Conservation (phyloP, 2,329 filamentous ascomycete genomes). For the Teratosphaeriaceae sp. region DNA sequence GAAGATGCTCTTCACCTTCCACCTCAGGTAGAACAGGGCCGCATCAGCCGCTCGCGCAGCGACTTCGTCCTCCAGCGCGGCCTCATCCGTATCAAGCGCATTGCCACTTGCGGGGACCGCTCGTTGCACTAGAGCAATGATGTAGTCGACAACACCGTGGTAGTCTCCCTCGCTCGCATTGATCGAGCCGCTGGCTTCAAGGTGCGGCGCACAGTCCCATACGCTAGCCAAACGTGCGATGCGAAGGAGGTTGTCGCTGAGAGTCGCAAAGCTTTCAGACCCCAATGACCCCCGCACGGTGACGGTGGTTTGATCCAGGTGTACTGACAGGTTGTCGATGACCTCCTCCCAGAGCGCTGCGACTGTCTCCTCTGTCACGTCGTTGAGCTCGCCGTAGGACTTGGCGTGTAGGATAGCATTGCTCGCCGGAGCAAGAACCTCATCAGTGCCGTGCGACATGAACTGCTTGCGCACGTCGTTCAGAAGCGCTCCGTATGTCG, state of each 20-base stretch:
- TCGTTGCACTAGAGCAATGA: slow-evolving; percentile 66
- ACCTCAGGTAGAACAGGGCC: slow-evolving; percentile 88
- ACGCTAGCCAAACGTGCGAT: slow-evolving; percentile 24
- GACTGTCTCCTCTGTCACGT: slow-evolving; percentile 74
- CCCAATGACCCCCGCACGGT: slow-evolving; percentile 60
- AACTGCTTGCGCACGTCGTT: slow-evolving; percentile 95
- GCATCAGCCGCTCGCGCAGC: slow-evolving; percentile 69
- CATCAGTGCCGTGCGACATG: slow-evolving; percentile 79
- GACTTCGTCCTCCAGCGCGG: slow-evolving; percentile 72
- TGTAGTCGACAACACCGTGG: slow-evolving; percentile 54
- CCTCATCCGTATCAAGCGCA: slow-evolving; percentile 55
- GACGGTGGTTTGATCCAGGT: slow-evolving; percentile 63
- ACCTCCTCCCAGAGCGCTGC: slow-evolving; percentile 80
- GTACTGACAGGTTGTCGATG: slow-evolving; percentile 63
- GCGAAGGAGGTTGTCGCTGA: slow-evolving; percentile 28
- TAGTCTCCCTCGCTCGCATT: slow-evolving; percentile 15
- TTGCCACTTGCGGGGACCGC: slow-evolving; percentile 60
- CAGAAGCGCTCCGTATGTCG: slow-evolving; percentile 70
- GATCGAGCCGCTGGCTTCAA: slow-evolving; percentile 52
- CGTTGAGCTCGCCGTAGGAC: slow-evolving; percentile 80
- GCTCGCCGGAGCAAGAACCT: slow-evolving; percentile 77
- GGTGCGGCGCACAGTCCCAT: slow-evolving; percentile 65
- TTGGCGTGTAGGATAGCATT: slow-evolving; percentile 77
- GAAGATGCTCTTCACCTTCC: slow-evolving; percentile 48
- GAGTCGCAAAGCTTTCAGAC: slow-evolving; percentile 31